phyloP scores from a whole-genome alignment of 352 stramenopile genomes.

The Pythium chondricola region DNA sequence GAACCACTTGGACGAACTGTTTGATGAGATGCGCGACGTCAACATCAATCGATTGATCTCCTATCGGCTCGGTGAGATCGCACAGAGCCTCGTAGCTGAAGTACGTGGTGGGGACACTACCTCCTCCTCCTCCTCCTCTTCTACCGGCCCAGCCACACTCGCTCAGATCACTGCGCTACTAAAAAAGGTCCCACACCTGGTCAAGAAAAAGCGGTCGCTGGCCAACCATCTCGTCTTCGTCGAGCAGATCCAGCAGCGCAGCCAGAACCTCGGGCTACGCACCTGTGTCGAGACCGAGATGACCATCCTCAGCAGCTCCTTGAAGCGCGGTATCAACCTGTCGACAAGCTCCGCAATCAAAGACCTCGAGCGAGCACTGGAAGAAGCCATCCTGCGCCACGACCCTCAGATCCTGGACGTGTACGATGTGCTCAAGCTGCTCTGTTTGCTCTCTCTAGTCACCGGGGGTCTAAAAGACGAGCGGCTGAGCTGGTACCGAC shows the following conservation, averaged over 20 bases:
- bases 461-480: constrained; percentile 54
- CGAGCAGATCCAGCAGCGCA: constrained; percentile 50
- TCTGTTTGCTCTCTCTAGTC: constrained; percentile 72
- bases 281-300: constrained; percentile 76
- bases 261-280: constrained; percentile 46
- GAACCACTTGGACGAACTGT: constrained; percentile 67
- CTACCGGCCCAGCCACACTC: constrained; percentile 17
- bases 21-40: constrained; percentile 61
- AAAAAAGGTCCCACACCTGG: constrained; percentile 58
- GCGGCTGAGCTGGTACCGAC: constrained; percentile 53
- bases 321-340: constrained; percentile 17
- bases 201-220: constrained; percentile 68
- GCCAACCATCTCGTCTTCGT: constrained; percentile 62
- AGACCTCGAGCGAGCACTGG: constrained; percentile 59
- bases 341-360: constrained; percentile 22
- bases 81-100: constrained; percentile 44
- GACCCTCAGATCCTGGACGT: constrained; percentile 62
- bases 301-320: constrained; percentile 62
- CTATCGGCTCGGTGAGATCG: constrained; percentile 37
- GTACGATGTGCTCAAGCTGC: constrained; percentile 68
- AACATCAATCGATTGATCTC: constrained; percentile 76
- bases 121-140: neutral
- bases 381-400: constrained; percentile 53
- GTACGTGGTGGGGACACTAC: constrained; percentile 23
- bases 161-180: constrained; percentile 44